These are phyloP conservation scores for Diaporthe velutina DNA, from an alignment of 2,329 filamentous ascomycete species.

Conservation along the genomic window DNA sequence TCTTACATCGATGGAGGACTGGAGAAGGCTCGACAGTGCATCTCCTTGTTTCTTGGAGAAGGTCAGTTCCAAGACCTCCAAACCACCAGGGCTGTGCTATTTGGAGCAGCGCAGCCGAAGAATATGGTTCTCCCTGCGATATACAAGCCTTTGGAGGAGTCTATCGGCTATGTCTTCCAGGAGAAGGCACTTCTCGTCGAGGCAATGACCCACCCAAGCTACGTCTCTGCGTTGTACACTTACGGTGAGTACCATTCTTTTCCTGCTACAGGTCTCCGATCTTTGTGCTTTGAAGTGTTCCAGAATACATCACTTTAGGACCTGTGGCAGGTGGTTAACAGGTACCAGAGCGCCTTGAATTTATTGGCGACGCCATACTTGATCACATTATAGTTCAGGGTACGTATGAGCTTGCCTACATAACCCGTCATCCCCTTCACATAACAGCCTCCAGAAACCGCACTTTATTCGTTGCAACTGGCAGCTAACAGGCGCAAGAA, in stretches of 20 bases:
- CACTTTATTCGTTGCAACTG: fast-evolving
- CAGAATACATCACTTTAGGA: background rate
- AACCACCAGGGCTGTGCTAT: conserved; percentile 55
- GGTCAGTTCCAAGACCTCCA: background rate
- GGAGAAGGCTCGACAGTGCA: conserved; percentile 71
- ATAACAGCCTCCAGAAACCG: background rate
- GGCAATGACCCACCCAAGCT: conserved; percentile 83
- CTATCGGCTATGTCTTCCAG: conserved; percentile 80
- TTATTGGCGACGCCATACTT: conserved; percentile 87
- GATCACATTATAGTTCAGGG: conserved; percentile 77
- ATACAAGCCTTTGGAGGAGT: conserved; percentile 67
- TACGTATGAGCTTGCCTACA: background rate
- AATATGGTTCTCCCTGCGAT: conserved; percentile 53
- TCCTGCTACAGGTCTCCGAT: background rate
- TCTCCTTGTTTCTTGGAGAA: conserved; percentile 72
- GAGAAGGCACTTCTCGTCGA: conserved; percentile 79
- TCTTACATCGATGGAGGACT: conserved; percentile 78
- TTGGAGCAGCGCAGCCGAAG: conserved; percentile 51
- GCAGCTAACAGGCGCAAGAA: conserved; percentile 47
- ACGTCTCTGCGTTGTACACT: conserved; percentile 58
- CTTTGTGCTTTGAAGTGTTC: background rate
- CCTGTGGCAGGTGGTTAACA: background rate
- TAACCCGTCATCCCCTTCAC: background rate
- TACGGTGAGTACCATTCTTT: conserved; percentile 46
- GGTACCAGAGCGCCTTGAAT: conserved; percentile 79